phyloP scores from a whole-genome alignment of 169 alveolate genomes.

The Plasmodium cynomolgi region DNA sequence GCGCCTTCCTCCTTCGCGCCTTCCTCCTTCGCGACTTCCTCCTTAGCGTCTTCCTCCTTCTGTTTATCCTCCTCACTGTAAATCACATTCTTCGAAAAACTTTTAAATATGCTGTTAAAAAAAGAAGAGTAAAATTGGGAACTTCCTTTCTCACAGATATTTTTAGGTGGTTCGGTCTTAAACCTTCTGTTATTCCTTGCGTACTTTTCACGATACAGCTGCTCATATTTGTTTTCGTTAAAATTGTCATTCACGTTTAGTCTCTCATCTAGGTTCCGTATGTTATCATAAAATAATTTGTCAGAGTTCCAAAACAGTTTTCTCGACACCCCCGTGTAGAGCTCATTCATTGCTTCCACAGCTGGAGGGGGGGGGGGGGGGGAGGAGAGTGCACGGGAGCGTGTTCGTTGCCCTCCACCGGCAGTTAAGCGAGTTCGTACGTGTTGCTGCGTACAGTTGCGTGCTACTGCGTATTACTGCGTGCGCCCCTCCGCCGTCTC shows the following conservation, averaged over 20 bases:
- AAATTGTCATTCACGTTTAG: conserved; percentile 60
- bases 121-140: conserved; percentile 1
- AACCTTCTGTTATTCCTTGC: conserved; percentile 48
- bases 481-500: background rate
- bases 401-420: background rate
- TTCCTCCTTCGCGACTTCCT: background rate
- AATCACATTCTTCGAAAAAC: conserved; percentile 22
- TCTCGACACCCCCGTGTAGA: conserved; percentile 10
- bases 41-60: background rate
- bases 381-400: background rate
- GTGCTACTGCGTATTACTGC: background rate
- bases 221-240: conserved; percentile 54
- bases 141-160: background rate
- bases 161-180: conserved; percentile 63
- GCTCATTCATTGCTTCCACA: conserved; percentile 23
- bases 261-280: conserved; percentile 48
- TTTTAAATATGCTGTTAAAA: conserved; percentile 40
- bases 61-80: background rate
- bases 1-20: background rate
- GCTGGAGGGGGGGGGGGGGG: background rate
- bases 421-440: background rate
- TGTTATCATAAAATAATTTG: conserved; percentile 60
- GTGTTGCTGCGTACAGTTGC: background rate
- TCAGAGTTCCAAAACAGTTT: conserved; percentile 40
- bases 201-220: background rate